Conservation (phyloP, 306 rosid genomes). For the Parietaria judaica region DNA sequence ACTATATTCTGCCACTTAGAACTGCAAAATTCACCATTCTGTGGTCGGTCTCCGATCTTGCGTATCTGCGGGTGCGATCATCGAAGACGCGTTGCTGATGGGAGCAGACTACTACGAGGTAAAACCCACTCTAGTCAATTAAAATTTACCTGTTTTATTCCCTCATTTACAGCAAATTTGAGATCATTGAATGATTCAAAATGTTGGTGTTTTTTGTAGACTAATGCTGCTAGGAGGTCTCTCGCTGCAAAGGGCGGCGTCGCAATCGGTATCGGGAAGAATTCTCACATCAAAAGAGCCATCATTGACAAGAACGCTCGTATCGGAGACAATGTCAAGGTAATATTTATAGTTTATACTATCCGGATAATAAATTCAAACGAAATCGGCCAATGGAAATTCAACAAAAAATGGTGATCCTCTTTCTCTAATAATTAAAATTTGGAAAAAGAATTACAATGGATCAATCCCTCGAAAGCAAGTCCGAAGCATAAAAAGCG, state of each 20-base stretch:
- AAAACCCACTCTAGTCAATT: not conserved
- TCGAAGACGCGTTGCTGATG: slow-evolving; percentile 90
- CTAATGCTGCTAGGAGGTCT: slow-evolving; percentile 77
- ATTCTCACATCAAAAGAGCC: slow-evolving; percentile 89
- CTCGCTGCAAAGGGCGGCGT: slow-evolving; percentile 80
- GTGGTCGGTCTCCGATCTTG: slow-evolving; percentile 93
- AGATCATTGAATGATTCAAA: not conserved
- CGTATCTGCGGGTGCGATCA: slow-evolving; percentile 92
- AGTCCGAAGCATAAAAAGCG: no score
- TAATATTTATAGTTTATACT: slow-evolving; percentile 10
- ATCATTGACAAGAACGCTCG: slow-evolving; percentile 97
- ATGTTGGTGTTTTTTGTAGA: slow-evolving; percentile 25
- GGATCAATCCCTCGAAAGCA: no score
- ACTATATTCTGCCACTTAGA: slow-evolving; percentile 36
- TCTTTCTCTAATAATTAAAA: no score
- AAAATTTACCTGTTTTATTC: no score
- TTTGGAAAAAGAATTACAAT: no score
- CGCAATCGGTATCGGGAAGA: slow-evolving; percentile 87
- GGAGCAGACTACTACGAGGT: slow-evolving; percentile 99
- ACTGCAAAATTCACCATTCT: slow-evolving; percentile 94
- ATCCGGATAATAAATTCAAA: no score
- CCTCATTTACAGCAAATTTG: no score
- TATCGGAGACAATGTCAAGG: slow-evolving; percentile 88
- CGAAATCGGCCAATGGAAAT: no score
- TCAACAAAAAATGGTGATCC: no score